Evolutionary conservation across 2,329 filamentous ascomycete species (phyloP), one percentile per base, ranked within the genome.

Genomic region (Penicillium sp.): DNA sequence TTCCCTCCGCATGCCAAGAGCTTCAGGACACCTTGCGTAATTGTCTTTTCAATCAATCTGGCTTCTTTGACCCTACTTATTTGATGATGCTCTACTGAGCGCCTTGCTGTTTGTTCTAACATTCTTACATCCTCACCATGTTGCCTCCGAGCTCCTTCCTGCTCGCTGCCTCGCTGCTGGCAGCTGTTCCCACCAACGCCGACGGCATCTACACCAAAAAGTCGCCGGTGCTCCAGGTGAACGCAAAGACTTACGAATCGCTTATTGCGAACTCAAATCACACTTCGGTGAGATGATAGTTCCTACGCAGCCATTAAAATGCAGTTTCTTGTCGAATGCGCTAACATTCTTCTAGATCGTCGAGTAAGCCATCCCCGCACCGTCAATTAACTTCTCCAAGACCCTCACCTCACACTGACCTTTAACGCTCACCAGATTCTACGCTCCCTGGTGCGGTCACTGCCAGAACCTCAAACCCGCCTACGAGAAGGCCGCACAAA

Each of bases 401-500:
- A 25, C 27, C 35, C 45, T 37, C 26, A 47, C 35, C 45, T 37
- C 26, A 47, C 42, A 51, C 65, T 58, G 33, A 55, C 57, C 52
- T 56, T 54, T 50, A 37, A 15, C 26, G 56, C 49, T 77, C 86
- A 42, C 40, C 71, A 90, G 92, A 77, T 97, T 97, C 82, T 97
- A 96, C 70, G 93, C 93, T 8, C 93, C 93, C 23, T 97, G 93
- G 93, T 97, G 94, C 69, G 94, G 93, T 41, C 94, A 97, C 77
- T 99, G 94, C 79, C 84, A 96, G 77, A 97, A 89, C 77, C 88
- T 99, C 68, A 92, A 97, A 77, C 93, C 92, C 3, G 90, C 90
- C 43, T 99, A 94, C 77, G 93, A 97, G 75, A 96, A 96, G 75
- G 92, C 88, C 2, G 94, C 94, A 65, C 89, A 88, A 68, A 91